Percentiles rank a stretch among this genome's conserved stretches.
Conservation (phyloP, 23 red algal genomes). For the Gracilaria caudata region DNA sequence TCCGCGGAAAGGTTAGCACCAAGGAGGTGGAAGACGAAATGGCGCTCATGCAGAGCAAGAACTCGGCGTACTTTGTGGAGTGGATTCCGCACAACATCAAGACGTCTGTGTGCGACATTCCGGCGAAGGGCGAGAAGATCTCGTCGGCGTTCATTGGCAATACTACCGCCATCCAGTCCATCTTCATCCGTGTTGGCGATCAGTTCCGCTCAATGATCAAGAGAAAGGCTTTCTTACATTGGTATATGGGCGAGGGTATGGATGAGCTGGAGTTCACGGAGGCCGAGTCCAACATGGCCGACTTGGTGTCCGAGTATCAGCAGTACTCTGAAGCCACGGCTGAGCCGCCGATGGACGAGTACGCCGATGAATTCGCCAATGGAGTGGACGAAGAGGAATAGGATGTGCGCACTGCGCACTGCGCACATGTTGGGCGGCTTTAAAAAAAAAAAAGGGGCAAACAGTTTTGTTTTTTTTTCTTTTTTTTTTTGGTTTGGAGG, state of each 20-base stretch:
- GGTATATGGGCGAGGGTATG: slow-evolving; percentile 99
- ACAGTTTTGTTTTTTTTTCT: too few species aligned
- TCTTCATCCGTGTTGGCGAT: slow-evolving; percentile 97
- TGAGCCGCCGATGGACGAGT: slow-evolving; percentile 48
- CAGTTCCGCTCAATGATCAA: slow-evolving; percentile 99
- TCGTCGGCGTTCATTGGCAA: slow-evolving; percentile 96
- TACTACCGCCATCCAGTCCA: slow-evolving; percentile 95
- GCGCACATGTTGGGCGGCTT: too few species aligned
- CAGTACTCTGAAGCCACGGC: slow-evolving; percentile 90
- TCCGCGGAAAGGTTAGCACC: slow-evolving; percentile 97
- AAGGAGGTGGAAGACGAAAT: slow-evolving; percentile 99
- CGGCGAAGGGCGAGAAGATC: slow-evolving; percentile 80
- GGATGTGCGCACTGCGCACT: not conserved
- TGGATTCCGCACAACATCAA: slow-evolving; percentile 99
- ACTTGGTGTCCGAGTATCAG: slow-evolving; percentile 92
- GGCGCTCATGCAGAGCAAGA: slow-evolving; percentile 93
- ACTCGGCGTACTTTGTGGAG: slow-evolving; percentile 97
- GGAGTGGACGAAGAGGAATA: slow-evolving; percentile 55
- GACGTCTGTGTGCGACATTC: slow-evolving; percentile 93
- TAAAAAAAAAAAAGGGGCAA: too few species aligned
- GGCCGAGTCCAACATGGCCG: slow-evolving; percentile 97
- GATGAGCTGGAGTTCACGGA: slow-evolving; percentile 99
- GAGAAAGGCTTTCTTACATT: slow-evolving; percentile 99
- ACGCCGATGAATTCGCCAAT: slow-evolving; percentile 21
- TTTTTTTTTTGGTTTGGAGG: not conserved